Evolutionary conservation across 129 eudicot species (phyloP).

Genomic region (Flaveria linearis): DNA sequence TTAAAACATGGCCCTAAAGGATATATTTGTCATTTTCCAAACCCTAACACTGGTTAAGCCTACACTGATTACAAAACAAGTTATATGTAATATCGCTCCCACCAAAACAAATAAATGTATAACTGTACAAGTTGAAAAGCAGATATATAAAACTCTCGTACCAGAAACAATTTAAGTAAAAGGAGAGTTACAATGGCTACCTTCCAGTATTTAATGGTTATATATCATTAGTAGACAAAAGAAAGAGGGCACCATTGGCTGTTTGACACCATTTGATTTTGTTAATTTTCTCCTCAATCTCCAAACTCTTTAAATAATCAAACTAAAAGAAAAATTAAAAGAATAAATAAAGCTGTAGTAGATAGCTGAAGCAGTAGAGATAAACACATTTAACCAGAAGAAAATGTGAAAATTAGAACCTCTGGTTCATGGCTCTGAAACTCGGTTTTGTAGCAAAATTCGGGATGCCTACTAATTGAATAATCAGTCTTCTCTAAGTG

Average conservation of each 20-base stretch:
- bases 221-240: conserved; percentile 94
- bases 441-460: conserved; percentile 96
- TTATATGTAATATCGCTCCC: not conserved
- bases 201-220: conserved; percentile 98
- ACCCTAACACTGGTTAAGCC: not conserved
- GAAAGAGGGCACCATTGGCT: conserved; percentile 89
- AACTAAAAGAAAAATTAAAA: conserved; percentile 51
- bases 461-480: conserved; percentile 82
- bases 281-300: conserved; percentile 99
- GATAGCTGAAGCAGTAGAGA: not conserved
- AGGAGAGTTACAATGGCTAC: conserved; percentile 35
- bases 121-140: not conserved
- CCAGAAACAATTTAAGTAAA: conserved; percentile 21
- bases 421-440: conserved; percentile 99
- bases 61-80: not conserved
- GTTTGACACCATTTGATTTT: conserved; percentile 98
- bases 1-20: not conserved
- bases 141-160: not conserved
- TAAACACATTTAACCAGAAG: conserved; percentile 12
- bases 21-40: not conserved
- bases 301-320: conserved; percentile 98
- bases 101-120: conserved; percentile 10
- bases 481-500: conserved; percentile 78
- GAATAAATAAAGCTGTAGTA: conserved; percentile 19
- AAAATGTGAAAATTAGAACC: conserved; percentile 43